These are phyloP conservation scores for Phytophthora ohioensis DNA, from an alignment of 352 stramenopile genomes.

Conservation along the genomic window DNA sequence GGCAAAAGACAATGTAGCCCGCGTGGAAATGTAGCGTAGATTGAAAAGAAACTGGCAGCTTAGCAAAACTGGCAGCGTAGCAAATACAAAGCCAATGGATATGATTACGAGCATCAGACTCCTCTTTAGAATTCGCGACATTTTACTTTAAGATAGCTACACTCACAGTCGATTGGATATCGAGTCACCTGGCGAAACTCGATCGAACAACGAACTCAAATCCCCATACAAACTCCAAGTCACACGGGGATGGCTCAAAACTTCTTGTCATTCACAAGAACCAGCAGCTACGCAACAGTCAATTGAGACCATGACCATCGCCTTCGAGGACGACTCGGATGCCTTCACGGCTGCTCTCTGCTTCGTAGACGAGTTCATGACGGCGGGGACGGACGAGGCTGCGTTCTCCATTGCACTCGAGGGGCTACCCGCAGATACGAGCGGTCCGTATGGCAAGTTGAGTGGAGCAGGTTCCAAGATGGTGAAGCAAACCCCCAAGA, in stretches of 20 bases:
- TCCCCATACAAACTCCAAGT: constrained; percentile 24
- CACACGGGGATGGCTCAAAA: constrained; percentile 7
- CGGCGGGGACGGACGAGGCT: constrained; percentile 20
- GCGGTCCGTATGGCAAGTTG: background rate
- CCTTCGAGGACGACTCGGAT: constrained; percentile 42
- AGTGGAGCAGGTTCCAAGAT: constrained; percentile 3
- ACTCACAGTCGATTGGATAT: constrained; percentile 22
- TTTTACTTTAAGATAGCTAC: background rate
- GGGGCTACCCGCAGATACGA: constrained; percentile 10
- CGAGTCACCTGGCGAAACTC: constrained; percentile 20
- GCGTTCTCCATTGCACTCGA: constrained; percentile 33
- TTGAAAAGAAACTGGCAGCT: background rate
- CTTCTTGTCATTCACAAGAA: constrained; percentile 10
- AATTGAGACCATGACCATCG: constrained; percentile 30
- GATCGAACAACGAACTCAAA: constrained; percentile 22
- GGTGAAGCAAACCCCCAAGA: constrained; percentile 8
- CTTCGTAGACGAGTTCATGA: constrained; percentile 48
- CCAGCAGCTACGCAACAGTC: background rate
- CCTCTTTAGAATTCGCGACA: background rate
- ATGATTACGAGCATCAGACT: background rate
- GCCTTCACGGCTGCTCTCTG: constrained; percentile 50
- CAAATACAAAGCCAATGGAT: constrained; percentile 2
- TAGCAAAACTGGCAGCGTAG: background rate
- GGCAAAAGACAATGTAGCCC: constrained; percentile 1
- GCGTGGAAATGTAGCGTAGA: constrained; percentile 3